Base-by-base conservation (phyloP, 257 asterid genomes). In the Solanum boliviense region DNA sequence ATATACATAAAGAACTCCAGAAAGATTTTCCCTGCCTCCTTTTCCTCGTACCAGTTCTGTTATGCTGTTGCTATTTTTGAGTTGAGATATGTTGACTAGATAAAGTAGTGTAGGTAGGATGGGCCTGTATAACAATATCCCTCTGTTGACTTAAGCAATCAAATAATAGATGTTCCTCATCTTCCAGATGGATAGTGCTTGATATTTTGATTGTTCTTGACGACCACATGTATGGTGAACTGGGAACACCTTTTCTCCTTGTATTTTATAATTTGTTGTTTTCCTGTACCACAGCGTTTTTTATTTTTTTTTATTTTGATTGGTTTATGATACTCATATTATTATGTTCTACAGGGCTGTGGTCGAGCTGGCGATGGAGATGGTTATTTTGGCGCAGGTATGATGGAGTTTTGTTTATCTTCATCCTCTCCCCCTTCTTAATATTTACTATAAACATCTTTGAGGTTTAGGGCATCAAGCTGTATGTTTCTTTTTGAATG, bases 301-400 rank as follows among this genome's bases (percentile, higher is more conserved):
- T 2, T 81, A 27, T 68, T 3, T 44, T 34, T 5, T 35, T 36
- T 44, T 81, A 16, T 81, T 44, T 46, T 25, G 67, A 81, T 18
- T 81, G 67, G 68, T 81, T 27, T 29, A 23, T 46, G 85, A 62
- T 29, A 18, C 85, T 81, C 85, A 81, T 16, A 29, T 81, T 46
- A 29, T 27, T 81, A 29, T 82, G 27, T 85, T 84, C 68, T 89
- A 86, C 91, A 97, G 99, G 99, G 98, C 83, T 93, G 95, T 84
- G 98, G 94, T 74, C 95, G 95, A 89, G 90, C 90, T 93, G 96
- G 94, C 73, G 87, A 83, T 87, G 95, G 90, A 70, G 95, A 94
- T 89, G 88, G 92, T 90, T 92, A 91, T 91, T 68, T 91, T 87
- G 92, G 93, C 46, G 81, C 98, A 95, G 99, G 99, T 97, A 94